A percentile compares a stretch with the other conserved stretches of the same genome.
Evolutionary conservation across 208 protist species (phyloP).

Genomic region (Wallacemonas rigidus): DNA sequence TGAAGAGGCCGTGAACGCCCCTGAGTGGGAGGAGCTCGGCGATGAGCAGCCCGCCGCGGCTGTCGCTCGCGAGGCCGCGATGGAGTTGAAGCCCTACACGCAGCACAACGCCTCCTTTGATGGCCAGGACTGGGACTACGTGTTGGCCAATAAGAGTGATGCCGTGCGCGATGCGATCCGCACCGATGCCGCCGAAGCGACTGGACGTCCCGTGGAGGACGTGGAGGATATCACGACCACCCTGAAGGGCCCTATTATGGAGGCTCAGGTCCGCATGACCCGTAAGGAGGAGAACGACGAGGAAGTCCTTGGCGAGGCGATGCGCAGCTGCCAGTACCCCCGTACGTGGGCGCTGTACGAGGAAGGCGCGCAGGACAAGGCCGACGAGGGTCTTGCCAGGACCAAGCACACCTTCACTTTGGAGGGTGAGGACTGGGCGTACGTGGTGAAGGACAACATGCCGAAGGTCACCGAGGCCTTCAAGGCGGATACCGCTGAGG

Average conservation of each 20-base stretch:
- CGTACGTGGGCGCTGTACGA: conserved; percentile 41
- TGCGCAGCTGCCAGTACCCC: conserved; percentile 33
- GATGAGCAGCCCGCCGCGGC: background rate
- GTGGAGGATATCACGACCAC: conserved; percentile 20
- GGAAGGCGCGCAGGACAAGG: conserved; percentile 13
- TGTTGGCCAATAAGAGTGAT: conserved; percentile 24
- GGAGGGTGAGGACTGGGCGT: conserved; percentile 54
- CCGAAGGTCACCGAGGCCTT: conserved; percentile 31
- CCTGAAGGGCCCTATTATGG: conserved; percentile 13
- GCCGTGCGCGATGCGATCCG: conserved; percentile 20
- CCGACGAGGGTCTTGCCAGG: conserved; percentile 12
- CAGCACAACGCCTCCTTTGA: conserved; percentile 29
- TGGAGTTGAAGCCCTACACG: conserved; percentile 12
- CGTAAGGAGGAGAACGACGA: conserved; percentile 5
- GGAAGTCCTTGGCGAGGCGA: conserved; percentile 7
- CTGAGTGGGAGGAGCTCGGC: conserved; percentile 22
- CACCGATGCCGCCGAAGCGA: conserved; percentile 17
- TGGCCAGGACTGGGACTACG: conserved; percentile 48
- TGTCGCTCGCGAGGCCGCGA: background rate
- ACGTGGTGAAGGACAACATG: conserved; percentile 35
- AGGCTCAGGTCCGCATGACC: conserved; percentile 11
- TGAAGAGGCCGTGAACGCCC: conserved; percentile 4
- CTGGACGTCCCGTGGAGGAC: conserved; percentile 22
- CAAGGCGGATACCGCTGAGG: conserved; percentile 28
- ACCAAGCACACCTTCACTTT: conserved; percentile 42